These are phyloP conservation scores for Coriaria nepalensis DNA, from an alignment of 306 rosid genomes.

Conservation along the genomic window DNA sequence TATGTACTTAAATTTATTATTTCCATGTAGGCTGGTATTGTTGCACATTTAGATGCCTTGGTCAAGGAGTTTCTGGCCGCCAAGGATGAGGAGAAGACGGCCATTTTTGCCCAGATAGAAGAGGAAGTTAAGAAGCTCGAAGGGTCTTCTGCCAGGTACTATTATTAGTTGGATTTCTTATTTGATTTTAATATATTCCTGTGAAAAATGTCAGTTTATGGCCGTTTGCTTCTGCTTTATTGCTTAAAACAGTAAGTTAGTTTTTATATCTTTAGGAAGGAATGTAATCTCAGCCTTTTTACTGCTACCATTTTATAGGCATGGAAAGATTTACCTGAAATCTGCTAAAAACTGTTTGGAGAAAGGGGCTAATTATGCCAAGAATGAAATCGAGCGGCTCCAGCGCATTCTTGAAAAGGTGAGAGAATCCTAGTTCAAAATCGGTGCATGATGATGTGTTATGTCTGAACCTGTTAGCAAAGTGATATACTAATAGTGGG, in stretches of 20 bases:
- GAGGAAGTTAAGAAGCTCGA: constrained; percentile 64
- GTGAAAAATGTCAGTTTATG: not conserved
- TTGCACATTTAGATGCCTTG: constrained; percentile 34
- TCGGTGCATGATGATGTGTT: not conserved
- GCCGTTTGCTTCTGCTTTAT: not conserved
- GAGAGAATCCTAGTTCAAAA: not conserved
- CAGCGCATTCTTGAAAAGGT: constrained; percentile 75
- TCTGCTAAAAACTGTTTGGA: constrained; percentile 51
- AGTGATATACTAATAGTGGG: not conserved
- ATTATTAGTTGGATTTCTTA: constrained; percentile 10
- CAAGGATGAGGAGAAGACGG: constrained; percentile 42
- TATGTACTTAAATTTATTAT: constrained; percentile 4
- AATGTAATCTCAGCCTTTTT: not conserved
- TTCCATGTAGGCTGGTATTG: constrained; percentile 59
- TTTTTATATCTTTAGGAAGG: not conserved
- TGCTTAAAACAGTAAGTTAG: constrained; percentile 5
- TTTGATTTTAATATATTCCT: constrained; percentile 2
- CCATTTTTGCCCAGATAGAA: constrained; percentile 37
- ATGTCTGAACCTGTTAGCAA: not conserved
- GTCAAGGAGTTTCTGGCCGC: constrained; percentile 66
- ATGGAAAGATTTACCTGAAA: constrained; percentile 61
- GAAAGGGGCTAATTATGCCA: constrained; percentile 63
- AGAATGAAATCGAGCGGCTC: constrained; percentile 64
- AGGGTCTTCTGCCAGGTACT: constrained; percentile 60
- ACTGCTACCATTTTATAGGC: constrained; percentile 22